Conservation (phyloP, 2,329 filamentous ascomycete species). For the Fusarium torreyae region DNA sequence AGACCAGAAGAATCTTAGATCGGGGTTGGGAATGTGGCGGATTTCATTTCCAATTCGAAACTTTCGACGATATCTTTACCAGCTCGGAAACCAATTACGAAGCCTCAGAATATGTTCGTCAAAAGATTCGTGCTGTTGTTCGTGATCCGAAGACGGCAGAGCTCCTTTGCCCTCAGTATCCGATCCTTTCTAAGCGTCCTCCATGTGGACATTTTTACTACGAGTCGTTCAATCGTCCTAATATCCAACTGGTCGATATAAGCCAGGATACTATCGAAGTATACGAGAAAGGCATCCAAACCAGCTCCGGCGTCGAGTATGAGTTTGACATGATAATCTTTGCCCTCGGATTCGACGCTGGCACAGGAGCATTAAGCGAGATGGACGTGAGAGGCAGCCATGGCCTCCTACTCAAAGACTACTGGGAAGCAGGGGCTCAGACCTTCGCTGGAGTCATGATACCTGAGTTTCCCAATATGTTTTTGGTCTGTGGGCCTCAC, state of each 20-base stretch:
- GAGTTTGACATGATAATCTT: constrained; percentile 37
- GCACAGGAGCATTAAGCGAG: constrained; percentile 20
- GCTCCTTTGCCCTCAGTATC: constrained; percentile 20
- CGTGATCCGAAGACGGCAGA: constrained; percentile 19
- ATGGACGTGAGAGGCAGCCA: constrained; percentile 18
- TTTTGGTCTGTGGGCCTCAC: constrained; percentile 27
- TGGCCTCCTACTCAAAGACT: constrained; percentile 7
- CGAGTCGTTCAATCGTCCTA: constrained; percentile 32
- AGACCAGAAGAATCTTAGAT: constrained; percentile 8
- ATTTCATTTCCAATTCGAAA: constrained; percentile 32
- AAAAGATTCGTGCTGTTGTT: constrained; percentile 33
- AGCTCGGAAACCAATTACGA: constrained; percentile 21
- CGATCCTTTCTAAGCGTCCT: constrained; percentile 26
- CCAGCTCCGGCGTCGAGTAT: constrained; percentile 10
- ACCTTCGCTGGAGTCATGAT: constrained; percentile 24
- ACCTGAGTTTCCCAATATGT: constrained; percentile 32
- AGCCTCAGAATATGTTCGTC: constrained; percentile 24
- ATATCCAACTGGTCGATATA: constrained; percentile 32
- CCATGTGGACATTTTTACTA: constrained; percentile 34
- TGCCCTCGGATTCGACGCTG: constrained; percentile 34
- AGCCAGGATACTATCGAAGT: constrained; percentile 1
- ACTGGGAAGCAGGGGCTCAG: constrained; percentile 15
- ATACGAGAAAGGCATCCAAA: constrained; percentile 22
- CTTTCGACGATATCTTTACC: constrained; percentile 29
- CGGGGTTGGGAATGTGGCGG: constrained; percentile 26